Percentiles rank a stretch among this genome's conserved stretches.
These are phyloP conservation scores for Rutidosis leptorrhynchoides DNA, from an alignment of 129 eudicot genomes.

Conservation along the genomic window DNA sequence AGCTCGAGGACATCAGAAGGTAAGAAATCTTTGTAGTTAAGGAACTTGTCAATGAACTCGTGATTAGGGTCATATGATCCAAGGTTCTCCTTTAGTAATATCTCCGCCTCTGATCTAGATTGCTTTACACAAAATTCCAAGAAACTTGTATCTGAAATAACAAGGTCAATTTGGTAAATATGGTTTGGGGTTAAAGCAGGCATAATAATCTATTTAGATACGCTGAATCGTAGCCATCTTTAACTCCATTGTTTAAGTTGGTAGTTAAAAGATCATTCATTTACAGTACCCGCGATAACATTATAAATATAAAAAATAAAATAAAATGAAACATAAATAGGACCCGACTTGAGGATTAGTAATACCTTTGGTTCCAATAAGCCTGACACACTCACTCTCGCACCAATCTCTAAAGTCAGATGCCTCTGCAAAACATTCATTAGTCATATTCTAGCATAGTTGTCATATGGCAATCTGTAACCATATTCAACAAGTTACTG, in stretches of 20 bases:
- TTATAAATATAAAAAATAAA: neutral
- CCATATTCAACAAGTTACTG: conserved; percentile 9
- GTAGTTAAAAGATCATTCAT: neutral
- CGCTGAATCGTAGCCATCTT: neutral
- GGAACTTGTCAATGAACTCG: conserved; percentile 78
- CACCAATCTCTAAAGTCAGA: conserved; percentile 94
- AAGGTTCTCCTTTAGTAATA: conserved; percentile 71
- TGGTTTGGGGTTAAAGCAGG: neutral
- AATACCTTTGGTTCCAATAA: conserved; percentile 78
- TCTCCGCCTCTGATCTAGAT: conserved; percentile 82
- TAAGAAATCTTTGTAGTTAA: conserved; percentile 81
- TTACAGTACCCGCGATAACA: neutral
- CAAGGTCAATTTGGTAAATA: neutral
- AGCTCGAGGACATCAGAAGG: conserved; percentile 66
- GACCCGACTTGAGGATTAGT: neutral
- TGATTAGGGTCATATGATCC: conserved; percentile 73
- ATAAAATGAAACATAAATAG: neutral
- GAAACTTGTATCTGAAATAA: conserved; percentile 72
- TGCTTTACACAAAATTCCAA: conserved; percentile 86
- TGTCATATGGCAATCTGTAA: neutral
- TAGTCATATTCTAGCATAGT: neutral
- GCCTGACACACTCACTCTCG: conserved; percentile 78
- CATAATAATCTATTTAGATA: neutral
- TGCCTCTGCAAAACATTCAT: conserved; percentile 56
- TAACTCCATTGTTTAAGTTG: neutral